Conservation (phyloP, 2,329 filamentous ascomycete species). For the Cercospora sojina region DNA sequence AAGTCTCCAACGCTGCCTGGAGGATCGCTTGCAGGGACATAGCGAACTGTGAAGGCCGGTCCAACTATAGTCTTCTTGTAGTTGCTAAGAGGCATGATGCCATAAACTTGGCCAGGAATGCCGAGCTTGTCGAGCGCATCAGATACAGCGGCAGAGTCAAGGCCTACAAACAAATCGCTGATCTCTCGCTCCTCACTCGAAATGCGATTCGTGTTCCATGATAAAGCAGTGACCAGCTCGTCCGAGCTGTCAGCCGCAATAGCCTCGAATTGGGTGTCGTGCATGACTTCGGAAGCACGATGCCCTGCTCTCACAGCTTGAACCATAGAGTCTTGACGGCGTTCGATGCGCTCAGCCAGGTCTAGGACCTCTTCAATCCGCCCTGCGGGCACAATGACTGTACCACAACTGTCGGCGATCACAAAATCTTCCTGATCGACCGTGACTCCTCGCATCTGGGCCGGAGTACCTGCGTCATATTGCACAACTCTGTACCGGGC, state of each 20-base stretch:
- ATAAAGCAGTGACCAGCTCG: neutral
- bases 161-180: neutral
- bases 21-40: neutral
- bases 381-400: neutral
- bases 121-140: neutral
- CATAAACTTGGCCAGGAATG: neutral
- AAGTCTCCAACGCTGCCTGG: neutral
- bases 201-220: neutral
- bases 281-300: neutral
- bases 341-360: neutral
- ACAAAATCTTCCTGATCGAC: neutral
- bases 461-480: neutral
- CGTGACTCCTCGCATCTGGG: neutral
- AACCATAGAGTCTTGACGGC: neutral
- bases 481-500: neutral
- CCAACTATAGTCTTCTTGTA: neutral
- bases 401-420: neutral
- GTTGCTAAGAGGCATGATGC: neutral
- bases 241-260: neutral
- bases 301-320: neutral
- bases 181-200: neutral
- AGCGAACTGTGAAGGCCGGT: neutral
- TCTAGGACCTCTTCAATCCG: neutral
- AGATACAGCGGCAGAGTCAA: neutral
- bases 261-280: neutral